Conservation (phyloP, 768 basidiomycete species). For the Suillus subaureus region DNA sequence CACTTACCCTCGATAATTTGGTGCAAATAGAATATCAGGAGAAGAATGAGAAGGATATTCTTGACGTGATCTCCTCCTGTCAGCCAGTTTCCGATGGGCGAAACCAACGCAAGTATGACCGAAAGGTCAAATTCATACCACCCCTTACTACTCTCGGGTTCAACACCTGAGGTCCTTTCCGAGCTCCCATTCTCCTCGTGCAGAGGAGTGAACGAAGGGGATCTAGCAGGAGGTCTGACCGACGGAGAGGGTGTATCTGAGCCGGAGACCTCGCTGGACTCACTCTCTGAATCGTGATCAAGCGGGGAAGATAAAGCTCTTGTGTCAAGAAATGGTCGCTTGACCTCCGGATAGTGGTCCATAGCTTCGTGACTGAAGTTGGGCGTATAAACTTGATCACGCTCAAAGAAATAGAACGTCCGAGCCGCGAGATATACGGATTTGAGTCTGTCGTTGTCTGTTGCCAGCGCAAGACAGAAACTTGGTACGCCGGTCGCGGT, state of each 20-base stretch:
- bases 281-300: conserved; percentile 19
- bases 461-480: conserved; percentile 28
- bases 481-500: conserved; percentile 14
- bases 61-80: conserved; percentile 81
- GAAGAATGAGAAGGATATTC: conserved; percentile 64
- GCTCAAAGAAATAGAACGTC: neutral
- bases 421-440: conserved; percentile 42
- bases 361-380: conserved; percentile 1
- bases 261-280: conserved; percentile 20
- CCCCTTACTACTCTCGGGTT: conserved; percentile 21
- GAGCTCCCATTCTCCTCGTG: conserved; percentile 9
- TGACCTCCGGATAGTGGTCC: conserved; percentile 7
- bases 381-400: neutral
- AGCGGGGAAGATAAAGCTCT: conserved; percentile 17
- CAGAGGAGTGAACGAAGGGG: conserved; percentile 9
- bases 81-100: conserved; percentile 77
- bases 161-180: neutral
- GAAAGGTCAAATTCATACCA: conserved; percentile 79
- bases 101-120: conserved; percentile 70
- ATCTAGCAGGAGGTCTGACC: conserved; percentile 7
- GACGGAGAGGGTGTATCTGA: conserved; percentile 3
- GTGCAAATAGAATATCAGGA: conserved; percentile 79
- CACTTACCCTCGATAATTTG: conserved; percentile 77
- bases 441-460: conserved; percentile 27
- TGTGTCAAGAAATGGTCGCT: conserved; percentile 7